Conservation (phyloP, 2,329 filamentous ascomycete genomes). For the Magnaporthiopsis incrustans region DNA sequence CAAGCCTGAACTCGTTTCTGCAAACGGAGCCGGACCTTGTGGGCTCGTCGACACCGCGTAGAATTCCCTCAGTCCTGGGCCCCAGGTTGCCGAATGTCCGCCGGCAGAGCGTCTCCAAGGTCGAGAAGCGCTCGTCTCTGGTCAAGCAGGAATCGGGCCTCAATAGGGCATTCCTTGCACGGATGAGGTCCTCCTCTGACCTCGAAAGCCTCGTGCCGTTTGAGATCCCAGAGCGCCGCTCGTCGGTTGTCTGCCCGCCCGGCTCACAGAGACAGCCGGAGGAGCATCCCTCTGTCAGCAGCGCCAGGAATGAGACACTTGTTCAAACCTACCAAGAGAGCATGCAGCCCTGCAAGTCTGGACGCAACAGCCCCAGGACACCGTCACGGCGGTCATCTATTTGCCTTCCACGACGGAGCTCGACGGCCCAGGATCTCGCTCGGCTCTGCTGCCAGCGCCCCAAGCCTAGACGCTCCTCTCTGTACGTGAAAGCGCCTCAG, state of each 20-base stretch:
- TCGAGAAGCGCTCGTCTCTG: background rate
- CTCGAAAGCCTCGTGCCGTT: background rate
- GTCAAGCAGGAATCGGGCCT: background rate
- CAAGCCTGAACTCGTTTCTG: background rate
- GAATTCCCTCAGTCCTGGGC: background rate
- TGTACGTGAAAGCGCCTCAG: background rate
- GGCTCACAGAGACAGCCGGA: background rate
- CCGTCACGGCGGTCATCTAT: background rate
- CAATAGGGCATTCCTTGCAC: background rate
- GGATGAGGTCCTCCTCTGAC: background rate
- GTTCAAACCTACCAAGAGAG: background rate
- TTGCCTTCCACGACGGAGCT: background rate
- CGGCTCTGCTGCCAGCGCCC: background rate
- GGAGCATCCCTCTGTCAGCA: background rate
- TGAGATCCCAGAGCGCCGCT: background rate
- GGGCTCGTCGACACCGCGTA: conserved; percentile 1
- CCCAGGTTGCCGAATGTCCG: background rate
- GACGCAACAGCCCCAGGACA: background rate
- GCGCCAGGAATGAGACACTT: background rate
- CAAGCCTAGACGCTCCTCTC: background rate
- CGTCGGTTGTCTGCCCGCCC: background rate
- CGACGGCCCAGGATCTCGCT: background rate
- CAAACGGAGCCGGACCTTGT: background rate
- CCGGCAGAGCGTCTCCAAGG: background rate
- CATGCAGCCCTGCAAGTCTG: background rate